Base-by-base conservation (phyloP, 306 rosid species). In the Castanea sativa region DNA sequence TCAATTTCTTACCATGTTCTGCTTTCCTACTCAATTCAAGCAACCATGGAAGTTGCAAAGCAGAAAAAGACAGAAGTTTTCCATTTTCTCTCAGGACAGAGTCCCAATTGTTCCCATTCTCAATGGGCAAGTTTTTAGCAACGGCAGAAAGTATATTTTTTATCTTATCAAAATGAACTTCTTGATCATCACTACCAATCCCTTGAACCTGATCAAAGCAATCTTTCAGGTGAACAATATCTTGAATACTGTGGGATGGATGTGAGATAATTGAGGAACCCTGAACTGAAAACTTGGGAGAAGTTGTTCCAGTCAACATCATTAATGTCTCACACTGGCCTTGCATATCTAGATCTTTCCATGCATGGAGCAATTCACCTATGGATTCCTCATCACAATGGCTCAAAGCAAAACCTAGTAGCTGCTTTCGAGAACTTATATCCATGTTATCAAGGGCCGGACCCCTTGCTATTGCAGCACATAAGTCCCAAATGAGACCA, bases 391-490 rank as follows among this genome's bases (percentile, higher is more conserved):
- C 97, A 56, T 95, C 99, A 68, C 99, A 95, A 80, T 93, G 92
- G 83, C 96, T 95, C 84, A 95, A 82, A 81, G 99, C 88, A 82
- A 95, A 95, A 82, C 99, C 98, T 74, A 95, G 79, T 41, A 95
- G 88, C 69, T 88, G 97, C 88, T 95, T 95, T 79, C 97, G 90
- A 79, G 98, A 90, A 78, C 83, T 87, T 51, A 93, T 88, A 85
- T 90, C 96, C 97, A 95, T 91, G 83, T 93, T 91, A 82, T 95
- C 93, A 87, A 95, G 97, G 43, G 97, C 91, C n/a, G 99, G 98
- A 84, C 98, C 99, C 88, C 98, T 90, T 74, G 99, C 98, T 80
- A 95, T 89, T 65, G 99, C 99, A 86, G 99, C 96, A 84, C 98
- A 95, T 75, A 95, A 90, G 81, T 95, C 99, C 99, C 99, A 95